Percentiles rank a stretch among this genome's conserved stretches.
These are phyloP conservation scores for Tagetes patula DNA, from an alignment of 129 eudicot species.

Conservation along the genomic window DNA sequence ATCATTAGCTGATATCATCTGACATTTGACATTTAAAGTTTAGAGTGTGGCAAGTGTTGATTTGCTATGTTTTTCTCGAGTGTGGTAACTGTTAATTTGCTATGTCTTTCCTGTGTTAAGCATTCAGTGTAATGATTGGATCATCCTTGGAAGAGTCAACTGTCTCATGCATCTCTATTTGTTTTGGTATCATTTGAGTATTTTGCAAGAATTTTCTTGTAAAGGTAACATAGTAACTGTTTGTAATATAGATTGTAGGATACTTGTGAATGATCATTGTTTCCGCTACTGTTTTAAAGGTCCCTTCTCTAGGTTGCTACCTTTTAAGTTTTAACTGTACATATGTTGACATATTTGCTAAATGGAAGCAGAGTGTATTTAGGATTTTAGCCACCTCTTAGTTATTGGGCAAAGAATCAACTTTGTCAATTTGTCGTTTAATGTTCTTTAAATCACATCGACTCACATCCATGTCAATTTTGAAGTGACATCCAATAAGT, in stretches of 20 bases:
- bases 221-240: background rate
- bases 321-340: background rate
- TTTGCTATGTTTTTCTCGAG: constrained; percentile 1
- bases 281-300: background rate
- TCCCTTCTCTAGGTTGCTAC: background rate
- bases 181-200: background rate
- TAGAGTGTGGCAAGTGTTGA: background rate
- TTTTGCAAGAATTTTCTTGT: constrained; percentile 13
- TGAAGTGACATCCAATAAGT: background rate
- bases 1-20: background rate
- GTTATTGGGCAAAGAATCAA: background rate
- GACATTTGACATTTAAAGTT: background rate
- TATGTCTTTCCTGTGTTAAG: background rate
- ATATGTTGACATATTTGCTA: background rate
- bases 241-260: background rate
- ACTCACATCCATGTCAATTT: background rate
- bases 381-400: constrained; percentile 2
- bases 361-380: background rate
- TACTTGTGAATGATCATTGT: background rate
- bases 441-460: background rate
- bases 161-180: background rate
- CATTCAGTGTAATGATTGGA: background rate
- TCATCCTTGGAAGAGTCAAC: constrained; percentile 9
- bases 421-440: background rate
- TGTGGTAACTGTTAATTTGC: background rate